phyloP scores from a whole-genome alignment of 352 stramenopile genomes.

The Phytophthora capsici region DNA sequence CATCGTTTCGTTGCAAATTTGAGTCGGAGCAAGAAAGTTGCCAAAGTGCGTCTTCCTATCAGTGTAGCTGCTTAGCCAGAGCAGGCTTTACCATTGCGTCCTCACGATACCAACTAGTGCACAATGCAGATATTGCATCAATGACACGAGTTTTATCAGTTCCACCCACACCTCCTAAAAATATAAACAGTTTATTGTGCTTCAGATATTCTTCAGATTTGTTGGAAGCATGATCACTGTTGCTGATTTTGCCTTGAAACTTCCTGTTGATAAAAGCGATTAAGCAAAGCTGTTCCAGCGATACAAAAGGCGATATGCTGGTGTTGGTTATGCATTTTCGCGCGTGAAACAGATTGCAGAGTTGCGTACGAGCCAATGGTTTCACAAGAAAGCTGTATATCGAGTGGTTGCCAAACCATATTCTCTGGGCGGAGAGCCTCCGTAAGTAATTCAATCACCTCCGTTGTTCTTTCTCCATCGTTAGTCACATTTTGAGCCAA shows the following conservation, averaged over 20 bases:
- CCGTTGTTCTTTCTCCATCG: not conserved
- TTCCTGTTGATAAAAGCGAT: not conserved
- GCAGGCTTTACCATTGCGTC: not conserved
- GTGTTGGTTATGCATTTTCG: not conserved
- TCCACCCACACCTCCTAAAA: not conserved
- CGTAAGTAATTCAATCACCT: not conserved
- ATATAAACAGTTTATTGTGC: not conserved
- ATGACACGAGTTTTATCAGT: not conserved
- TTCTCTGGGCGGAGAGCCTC: not conserved
- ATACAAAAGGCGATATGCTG: not conserved
- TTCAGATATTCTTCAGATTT: not conserved
- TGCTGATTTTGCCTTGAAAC: not conserved
- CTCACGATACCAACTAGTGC: not conserved
- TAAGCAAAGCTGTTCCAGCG: not conserved
- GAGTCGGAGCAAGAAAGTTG: not conserved
- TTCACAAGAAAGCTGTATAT: not conserved
- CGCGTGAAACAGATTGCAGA: not conserved
- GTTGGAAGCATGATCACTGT: not conserved
- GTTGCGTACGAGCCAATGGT: not conserved
- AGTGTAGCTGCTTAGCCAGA: not conserved
- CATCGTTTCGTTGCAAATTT: not conserved
- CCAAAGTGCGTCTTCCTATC: not conserved
- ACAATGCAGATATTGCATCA: not conserved
- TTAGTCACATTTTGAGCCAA: not conserved
- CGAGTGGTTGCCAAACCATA: not conserved